Evolutionary conservation across 2,329 filamentous ascomycete species (phyloP).

Genomic region (Bisporella sp.): DNA sequence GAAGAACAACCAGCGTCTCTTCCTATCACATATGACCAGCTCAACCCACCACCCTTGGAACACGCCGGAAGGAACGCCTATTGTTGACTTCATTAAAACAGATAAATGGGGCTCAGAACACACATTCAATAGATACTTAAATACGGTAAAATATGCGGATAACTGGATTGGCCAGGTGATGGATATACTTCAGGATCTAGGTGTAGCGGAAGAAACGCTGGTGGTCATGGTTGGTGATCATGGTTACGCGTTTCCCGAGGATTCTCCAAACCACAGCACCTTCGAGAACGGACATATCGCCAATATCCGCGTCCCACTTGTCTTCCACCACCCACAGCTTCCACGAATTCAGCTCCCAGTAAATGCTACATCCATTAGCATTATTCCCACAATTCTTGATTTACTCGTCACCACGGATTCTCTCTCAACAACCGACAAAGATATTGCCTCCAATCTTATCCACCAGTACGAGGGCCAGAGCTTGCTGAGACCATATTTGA

Average conservation of each 20-base stretch:
- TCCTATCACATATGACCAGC: conserved; percentile 29
- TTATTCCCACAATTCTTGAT: conserved; percentile 39
- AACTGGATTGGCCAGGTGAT: conserved; percentile 31
- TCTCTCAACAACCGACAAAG: conserved; percentile 14
- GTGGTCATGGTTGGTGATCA: conserved; percentile 38
- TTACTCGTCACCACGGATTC: conserved; percentile 34
- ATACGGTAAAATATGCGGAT: conserved; percentile 33
- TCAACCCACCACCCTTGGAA: conserved; percentile 37
- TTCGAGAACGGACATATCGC: conserved; percentile 37
- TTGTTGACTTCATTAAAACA: conserved; percentile 25
- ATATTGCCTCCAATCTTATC: conserved; percentile 31
- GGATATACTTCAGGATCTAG: conserved; percentile 31
- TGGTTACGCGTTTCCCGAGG: conserved; percentile 35
- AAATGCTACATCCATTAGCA: conserved; percentile 34
- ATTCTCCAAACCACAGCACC: conserved; percentile 29
- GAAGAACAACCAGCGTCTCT: conserved; percentile 26
- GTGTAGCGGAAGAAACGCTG: conserved; percentile 37
- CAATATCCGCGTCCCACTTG: conserved; percentile 36
- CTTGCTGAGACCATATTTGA: conserved; percentile 33
- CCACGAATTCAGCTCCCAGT: conserved; percentile 32
- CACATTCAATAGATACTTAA: conserved; percentile 32
- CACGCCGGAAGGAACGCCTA: conserved; percentile 24
- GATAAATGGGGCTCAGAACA: conserved; percentile 10
- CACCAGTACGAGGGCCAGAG: conserved; percentile 40
- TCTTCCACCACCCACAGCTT: conserved; percentile 35